A percentile compares a stretch with the other conserved stretches of the same genome.
Evolutionary conservation across 345 rosid genomes (phyloP).

Genomic region (Hibiscus tridactylites): DNA sequence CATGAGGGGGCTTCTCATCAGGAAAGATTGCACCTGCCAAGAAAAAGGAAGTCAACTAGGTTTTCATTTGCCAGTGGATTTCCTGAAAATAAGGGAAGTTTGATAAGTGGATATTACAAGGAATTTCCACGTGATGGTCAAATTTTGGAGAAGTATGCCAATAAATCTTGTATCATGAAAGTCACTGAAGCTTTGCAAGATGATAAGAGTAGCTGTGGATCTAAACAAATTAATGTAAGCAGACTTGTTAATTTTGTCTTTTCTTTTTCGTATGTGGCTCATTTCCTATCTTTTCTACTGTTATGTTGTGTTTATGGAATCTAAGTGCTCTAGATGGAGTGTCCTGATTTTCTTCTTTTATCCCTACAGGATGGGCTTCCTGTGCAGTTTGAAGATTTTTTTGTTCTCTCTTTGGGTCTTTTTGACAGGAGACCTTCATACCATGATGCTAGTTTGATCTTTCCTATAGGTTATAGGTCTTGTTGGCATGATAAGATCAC

Average conservation of each 20-base stretch:
- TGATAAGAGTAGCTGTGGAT: conserved; percentile 26
- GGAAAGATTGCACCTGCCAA: conserved; percentile 43
- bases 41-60: conserved; percentile 53
- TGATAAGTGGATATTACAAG: conserved; percentile 30
- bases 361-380: conserved; percentile 63
- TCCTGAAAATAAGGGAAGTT: conserved; percentile 44
- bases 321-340: not conserved
- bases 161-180: conserved; percentile 26
- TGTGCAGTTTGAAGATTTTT: conserved; percentile 86
- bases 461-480: conserved; percentile 80
- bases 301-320: not conserved
- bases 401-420: conserved; percentile 71
- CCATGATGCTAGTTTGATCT: conserved; percentile 54
- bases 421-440: conserved; percentile 73
- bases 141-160: conserved; percentile 23
- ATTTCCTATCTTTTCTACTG: not conserved
- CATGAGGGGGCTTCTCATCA: conserved; percentile 41
- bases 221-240: conserved; percentile 50
- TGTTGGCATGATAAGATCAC: conserved; percentile 98
- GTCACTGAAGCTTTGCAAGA: conserved; percentile 30
- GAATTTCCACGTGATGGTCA: conserved; percentile 37
- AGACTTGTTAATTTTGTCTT: conserved; percentile 2
- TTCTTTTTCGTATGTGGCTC: not conserved
- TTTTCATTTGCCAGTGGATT: conserved; percentile 38
- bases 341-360: not conserved